A percentile compares a stretch with the other conserved stretches of the same genome.
phyloP scores from a whole-genome alignment of 805 yeast genomes.

The Lachancea nothofagi region DNA sequence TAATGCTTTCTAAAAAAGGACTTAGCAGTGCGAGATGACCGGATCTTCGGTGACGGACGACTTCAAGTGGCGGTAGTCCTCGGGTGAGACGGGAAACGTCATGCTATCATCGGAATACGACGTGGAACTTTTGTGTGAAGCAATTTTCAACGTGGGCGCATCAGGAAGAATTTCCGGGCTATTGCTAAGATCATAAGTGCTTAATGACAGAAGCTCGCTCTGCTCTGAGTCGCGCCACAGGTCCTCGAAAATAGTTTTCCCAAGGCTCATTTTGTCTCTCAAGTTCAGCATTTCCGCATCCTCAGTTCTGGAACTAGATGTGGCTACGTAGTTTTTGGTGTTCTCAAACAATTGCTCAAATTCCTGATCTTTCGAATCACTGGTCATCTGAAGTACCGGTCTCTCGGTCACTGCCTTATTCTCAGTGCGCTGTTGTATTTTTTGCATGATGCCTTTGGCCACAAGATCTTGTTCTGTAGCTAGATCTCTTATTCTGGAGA shows the following conservation, averaged over 20 bases:
- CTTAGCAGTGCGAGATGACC: neutral
- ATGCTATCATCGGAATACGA: neutral
- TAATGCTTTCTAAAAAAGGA: no score
- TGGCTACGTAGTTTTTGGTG: neutral
- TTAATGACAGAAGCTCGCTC: neutral
- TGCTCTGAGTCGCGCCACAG: constrained; percentile 5
- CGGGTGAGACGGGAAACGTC: neutral
- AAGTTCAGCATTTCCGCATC: neutral
- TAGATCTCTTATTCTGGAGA: constrained; percentile 2
- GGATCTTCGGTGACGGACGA: neutral
- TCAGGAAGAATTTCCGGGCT: neutral
- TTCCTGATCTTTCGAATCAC: neutral
- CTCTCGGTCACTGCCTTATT: neutral
- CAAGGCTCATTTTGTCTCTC: neutral
- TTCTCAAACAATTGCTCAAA: constrained; percentile 7
- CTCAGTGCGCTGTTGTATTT: neutral
- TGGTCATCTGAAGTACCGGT: constrained; percentile 1
- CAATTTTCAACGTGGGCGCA: neutral
- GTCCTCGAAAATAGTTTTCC: constrained; percentile 2
- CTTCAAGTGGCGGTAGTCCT: neutral
- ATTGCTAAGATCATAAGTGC: neutral
- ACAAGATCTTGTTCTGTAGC: neutral
- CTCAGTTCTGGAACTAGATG: neutral
- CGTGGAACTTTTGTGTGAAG: neutral
- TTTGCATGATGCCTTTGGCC: neutral